phyloP scores from a whole-genome alignment of 768 basidiomycete species.

The Fomitopsis pulvina region DNA sequence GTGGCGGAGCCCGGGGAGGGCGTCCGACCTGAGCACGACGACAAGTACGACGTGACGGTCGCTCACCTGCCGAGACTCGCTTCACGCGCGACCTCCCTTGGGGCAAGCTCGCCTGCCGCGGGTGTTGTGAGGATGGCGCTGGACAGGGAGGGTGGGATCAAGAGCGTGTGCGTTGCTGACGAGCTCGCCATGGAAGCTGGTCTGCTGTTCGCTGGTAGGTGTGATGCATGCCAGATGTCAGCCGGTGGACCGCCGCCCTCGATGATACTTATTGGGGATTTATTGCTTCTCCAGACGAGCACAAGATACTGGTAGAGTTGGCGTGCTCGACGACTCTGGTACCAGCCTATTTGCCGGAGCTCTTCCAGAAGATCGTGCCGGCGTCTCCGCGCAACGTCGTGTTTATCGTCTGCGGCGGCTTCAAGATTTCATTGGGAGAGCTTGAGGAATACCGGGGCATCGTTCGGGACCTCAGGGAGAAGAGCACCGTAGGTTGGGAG shows the following conservation, averaged over 20 bases:
- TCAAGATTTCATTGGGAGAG: constrained; percentile 56
- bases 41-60: constrained; percentile 40
- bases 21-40: constrained; percentile 35
- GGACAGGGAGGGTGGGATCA: constrained; percentile 48
- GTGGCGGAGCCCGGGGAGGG: constrained; percentile 31
- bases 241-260: background rate
- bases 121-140: constrained; percentile 62
- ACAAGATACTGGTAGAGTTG: constrained; percentile 68
- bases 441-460: constrained; percentile 39
- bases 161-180: constrained; percentile 58
- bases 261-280: background rate
- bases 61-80: constrained; percentile 52
- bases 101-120: constrained; percentile 58
- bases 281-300: constrained; percentile 45
- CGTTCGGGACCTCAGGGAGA: constrained; percentile 28
- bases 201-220: constrained; percentile 51
- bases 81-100: constrained; percentile 65
- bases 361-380: constrained; percentile 51
- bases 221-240: background rate
- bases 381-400: constrained; percentile 37
- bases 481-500: constrained; percentile 20
- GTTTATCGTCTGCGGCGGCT: constrained; percentile 67
- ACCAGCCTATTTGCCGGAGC: constrained; percentile 50
- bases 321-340: constrained; percentile 67
- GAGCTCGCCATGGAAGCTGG: constrained; percentile 62